phyloP scores from a whole-genome alignment of 495 filamentous ascomycete genomes.

The Penicillium egyptiacum region DNA sequence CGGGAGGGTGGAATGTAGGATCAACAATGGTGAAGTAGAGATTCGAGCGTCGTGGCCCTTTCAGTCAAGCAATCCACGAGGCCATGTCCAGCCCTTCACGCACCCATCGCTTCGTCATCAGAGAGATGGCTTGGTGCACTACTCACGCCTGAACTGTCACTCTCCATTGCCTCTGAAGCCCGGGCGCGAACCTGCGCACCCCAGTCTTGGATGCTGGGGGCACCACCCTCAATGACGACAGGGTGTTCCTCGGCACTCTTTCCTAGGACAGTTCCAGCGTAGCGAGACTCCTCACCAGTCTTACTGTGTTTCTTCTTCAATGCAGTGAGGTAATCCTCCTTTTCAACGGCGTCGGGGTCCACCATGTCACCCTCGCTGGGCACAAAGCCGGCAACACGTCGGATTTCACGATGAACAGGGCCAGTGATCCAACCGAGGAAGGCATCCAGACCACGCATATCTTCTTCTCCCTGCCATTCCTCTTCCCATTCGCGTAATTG shows the following conservation, averaged over 20 bases:
- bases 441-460: slow-evolving; percentile 68
- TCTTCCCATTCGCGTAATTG: slow-evolving; percentile 59
- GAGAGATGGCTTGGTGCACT: slow-evolving; percentile 47
- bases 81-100: slow-evolving; percentile 23
- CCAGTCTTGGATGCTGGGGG: slow-evolving; percentile 69
- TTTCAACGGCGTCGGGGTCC: slow-evolving; percentile 48
- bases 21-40: neutral
- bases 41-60: neutral
- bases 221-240: slow-evolving; percentile 70
- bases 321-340: slow-evolving; percentile 72
- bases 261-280: slow-evolving; percentile 75
- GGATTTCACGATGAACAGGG: slow-evolving; percentile 67
- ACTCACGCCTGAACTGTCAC: slow-evolving; percentile 45
- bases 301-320: slow-evolving; percentile 86
- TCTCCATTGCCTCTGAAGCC: slow-evolving; percentile 29
- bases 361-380: slow-evolving; percentile 48
- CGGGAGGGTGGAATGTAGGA: neutral
- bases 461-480: slow-evolving; percentile 61
- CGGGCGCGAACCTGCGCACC: slow-evolving; percentile 39
- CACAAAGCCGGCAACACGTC: slow-evolving; percentile 60
- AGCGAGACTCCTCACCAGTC: slow-evolving; percentile 76
- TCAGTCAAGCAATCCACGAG: neutral
- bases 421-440: slow-evolving; percentile 76
- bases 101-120: slow-evolving; percentile 42
- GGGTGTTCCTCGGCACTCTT: slow-evolving; percentile 64